Conservation (phyloP, 495 filamentous ascomycete species). For the Xylona heveae region DNA sequence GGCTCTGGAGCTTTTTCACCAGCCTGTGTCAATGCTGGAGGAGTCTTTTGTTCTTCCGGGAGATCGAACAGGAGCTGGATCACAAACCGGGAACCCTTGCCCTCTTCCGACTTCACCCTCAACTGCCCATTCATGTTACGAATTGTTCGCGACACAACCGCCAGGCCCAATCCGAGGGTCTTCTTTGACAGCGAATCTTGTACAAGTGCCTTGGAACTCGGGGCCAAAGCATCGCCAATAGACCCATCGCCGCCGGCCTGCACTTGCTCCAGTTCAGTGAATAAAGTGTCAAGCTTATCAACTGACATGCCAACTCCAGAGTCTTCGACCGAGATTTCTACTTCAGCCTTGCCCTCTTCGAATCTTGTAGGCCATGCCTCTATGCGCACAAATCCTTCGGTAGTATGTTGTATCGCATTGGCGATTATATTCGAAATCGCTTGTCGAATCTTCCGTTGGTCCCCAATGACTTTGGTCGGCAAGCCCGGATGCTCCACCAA, state of each 20-base stretch:
- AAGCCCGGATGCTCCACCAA: slow-evolving; percentile 45
- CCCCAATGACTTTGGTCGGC: slow-evolving; percentile 53
- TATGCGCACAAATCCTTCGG: slow-evolving; percentile 42
- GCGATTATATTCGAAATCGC: slow-evolving; percentile 63
- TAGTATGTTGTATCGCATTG: slow-evolving; percentile 73
- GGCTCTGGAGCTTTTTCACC: not conserved
- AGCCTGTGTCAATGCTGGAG: not conserved
- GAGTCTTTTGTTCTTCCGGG: slow-evolving; percentile 18
- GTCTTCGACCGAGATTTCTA: slow-evolving; percentile 61
- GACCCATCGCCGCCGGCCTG: slow-evolving; percentile 31
- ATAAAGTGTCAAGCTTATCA: slow-evolving; percentile 51
- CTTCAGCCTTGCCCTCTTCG: slow-evolving; percentile 22
- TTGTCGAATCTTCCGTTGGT: slow-evolving; percentile 59
- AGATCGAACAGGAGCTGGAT: slow-evolving; percentile 49
- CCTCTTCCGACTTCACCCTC: slow-evolving; percentile 67
- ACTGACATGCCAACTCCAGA: slow-evolving; percentile 63
- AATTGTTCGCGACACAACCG: slow-evolving; percentile 64
- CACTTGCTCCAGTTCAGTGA: slow-evolving; percentile 76
- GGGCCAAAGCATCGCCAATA: slow-evolving; percentile 11
- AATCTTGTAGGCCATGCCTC: slow-evolving; percentile 33
- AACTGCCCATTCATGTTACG: slow-evolving; percentile 85
- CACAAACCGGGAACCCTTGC: slow-evolving; percentile 66
- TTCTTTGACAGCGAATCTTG: slow-evolving; percentile 13
- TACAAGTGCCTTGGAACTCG: slow-evolving; percentile 5
- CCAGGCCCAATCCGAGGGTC: slow-evolving; percentile 64